Conservation (phyloP, 805 yeast species). For the Kregervanrija pseudodelftensis region DNA sequence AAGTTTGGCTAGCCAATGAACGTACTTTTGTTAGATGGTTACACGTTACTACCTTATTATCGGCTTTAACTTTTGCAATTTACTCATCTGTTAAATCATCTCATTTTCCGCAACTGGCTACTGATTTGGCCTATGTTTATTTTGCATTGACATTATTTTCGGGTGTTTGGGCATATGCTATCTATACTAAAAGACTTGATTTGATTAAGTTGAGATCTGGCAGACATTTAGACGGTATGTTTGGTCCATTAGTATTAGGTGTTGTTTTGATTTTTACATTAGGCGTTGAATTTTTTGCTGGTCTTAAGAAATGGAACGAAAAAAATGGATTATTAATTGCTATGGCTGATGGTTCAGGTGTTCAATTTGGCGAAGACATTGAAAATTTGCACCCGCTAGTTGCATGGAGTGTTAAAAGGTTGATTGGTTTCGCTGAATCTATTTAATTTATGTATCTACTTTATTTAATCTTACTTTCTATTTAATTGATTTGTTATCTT, state of each 20-base stretch:
- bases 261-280: conserved; percentile 60
- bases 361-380: conserved; percentile 10
- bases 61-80: conserved; percentile 74
- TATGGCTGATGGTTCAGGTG: conserved; percentile 7
- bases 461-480: not conserved
- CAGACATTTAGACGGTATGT: conserved; percentile 78
- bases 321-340: conserved; percentile 11
- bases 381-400: conserved; percentile 22
- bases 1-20: conserved; percentile 98
- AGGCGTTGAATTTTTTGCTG: conserved; percentile 63
- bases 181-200: conserved; percentile 62
- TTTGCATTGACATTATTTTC: conserved; percentile 76
- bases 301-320: conserved; percentile 35
- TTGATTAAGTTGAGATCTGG: conserved; percentile 79
- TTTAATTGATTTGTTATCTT: not conserved
- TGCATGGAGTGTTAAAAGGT: conserved; percentile 16
- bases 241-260: conserved; percentile 83
- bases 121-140: conserved; percentile 66
- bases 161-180: conserved; percentile 83
- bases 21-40: conserved; percentile 96
- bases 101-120: conserved; percentile 57
- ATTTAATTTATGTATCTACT: conserved; percentile 5
- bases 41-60: conserved; percentile 76
- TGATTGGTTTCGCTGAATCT: conserved; percentile 20
- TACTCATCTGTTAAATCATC: conserved; percentile 69